These are phyloP conservation scores for Wolfiporia cocos DNA, from an alignment of 1,284 basidiomycete genomes.

Conservation along the genomic window DNA sequence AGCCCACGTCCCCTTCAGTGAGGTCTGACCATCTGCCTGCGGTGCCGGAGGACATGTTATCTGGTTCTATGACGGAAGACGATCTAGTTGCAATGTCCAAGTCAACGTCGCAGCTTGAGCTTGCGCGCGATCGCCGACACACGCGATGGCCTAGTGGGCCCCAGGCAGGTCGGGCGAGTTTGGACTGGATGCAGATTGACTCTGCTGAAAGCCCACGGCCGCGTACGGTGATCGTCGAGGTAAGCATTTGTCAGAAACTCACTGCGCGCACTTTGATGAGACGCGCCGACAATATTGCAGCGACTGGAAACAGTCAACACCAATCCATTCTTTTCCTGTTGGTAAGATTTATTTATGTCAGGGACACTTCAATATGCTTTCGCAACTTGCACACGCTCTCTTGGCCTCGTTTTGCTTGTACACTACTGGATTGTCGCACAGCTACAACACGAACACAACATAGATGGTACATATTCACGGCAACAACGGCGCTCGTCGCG, in stretches of 20 bases:
- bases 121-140: slow-evolving; percentile 32
- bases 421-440: slow-evolving; percentile 7
- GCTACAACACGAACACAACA: no score
- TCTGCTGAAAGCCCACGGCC: slow-evolving; percentile 41
- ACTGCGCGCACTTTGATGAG: background rate
- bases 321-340: slow-evolving; percentile 65
- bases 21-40: slow-evolving; percentile 33
- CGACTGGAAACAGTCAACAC: slow-evolving; percentile 66
- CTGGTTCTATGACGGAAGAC: slow-evolving; percentile 54
- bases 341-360: slow-evolving; percentile 34
- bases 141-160: slow-evolving; percentile 38
- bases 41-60: slow-evolving; percentile 44
- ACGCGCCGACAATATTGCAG: slow-evolving; percentile 28
- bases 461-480: no score
- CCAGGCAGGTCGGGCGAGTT: slow-evolving; percentile 30
- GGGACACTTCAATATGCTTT: background rate
- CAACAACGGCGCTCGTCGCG: no score
- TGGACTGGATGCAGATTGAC: slow-evolving; percentile 66
- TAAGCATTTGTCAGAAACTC: slow-evolving; percentile 25
- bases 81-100: slow-evolving; percentile 70
- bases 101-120: slow-evolving; percentile 64
- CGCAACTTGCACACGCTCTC: slow-evolving; percentile 9
- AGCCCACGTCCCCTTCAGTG: slow-evolving; percentile 18
- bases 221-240: slow-evolving; percentile 65
- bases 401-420: slow-evolving; percentile 4